Evolutionary conservation across 306 rosid species (phyloP).

Genomic region (Acacia acuminata): DNA sequence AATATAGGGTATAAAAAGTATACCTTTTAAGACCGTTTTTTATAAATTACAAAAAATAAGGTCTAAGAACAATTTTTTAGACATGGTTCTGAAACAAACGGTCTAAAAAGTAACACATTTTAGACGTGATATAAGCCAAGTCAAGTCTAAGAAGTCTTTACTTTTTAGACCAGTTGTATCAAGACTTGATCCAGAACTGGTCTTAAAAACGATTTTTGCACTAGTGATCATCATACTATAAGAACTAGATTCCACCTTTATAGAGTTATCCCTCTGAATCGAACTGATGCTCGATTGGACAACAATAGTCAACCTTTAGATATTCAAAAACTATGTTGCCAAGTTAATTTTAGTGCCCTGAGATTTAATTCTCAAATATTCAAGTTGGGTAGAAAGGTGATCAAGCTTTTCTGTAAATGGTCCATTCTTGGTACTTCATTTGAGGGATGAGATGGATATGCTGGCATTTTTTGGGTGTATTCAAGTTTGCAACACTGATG

Average conservation of each 20-base stretch:
- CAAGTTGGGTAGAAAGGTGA: slow-evolving; percentile 88
- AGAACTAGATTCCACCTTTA: slow-evolving; percentile 79
- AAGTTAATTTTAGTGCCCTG: slow-evolving; percentile 87
- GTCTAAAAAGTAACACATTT: too few species aligned
- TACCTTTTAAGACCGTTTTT: too few species aligned
- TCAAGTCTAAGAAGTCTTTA: too few species aligned
- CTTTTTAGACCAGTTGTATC: too few species aligned
- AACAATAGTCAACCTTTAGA: slow-evolving; percentile 87
- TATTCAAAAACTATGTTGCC: slow-evolving; percentile 87
- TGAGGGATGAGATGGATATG: slow-evolving; percentile 99
- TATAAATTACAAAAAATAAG: too few species aligned
- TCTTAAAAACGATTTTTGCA: too few species aligned
- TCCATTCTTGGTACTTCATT: slow-evolving; percentile 90
- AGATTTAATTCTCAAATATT: slow-evolving; percentile 94
- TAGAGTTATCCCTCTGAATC: slow-evolving; percentile 89
- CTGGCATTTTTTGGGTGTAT: slow-evolving; percentile 97
- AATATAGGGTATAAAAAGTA: too few species aligned
- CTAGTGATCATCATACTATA: too few species aligned
- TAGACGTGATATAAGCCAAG: too few species aligned
- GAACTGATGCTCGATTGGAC: slow-evolving; percentile 94
- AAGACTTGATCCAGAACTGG: too few species aligned
- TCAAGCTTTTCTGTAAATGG: slow-evolving; percentile 76
- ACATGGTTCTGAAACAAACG: too few species aligned
- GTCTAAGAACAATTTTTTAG: too few species aligned
- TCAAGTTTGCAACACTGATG: slow-evolving; percentile 87